Conservation (phyloP, 768 basidiomycete genomes). For the Collybiopsis confluens region DNA sequence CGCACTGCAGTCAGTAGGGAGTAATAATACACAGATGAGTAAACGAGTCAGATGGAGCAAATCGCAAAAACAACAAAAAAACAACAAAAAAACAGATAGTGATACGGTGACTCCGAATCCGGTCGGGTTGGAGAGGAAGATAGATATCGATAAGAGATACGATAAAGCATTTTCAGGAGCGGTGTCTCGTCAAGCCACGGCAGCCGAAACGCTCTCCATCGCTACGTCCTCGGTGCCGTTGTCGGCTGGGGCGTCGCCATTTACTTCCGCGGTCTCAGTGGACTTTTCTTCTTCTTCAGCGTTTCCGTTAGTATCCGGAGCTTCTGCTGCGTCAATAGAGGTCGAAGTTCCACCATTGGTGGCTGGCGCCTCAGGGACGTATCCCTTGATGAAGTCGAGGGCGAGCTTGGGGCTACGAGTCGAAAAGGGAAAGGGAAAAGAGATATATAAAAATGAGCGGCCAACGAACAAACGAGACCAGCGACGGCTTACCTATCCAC, state of each 20-base stretch:
- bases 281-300: neutral
- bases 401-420: constrained; percentile 53
- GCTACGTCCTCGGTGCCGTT: neutral
- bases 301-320: neutral
- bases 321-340: neutral
- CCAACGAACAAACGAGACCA: no score
- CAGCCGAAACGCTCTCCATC: neutral
- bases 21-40: no score
- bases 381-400: constrained; percentile 62
- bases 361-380: neutral
- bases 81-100: neutral
- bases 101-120: no score
- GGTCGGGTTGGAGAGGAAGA: no score
- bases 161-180: no score
- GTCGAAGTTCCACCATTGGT: neutral
- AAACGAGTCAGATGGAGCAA: no score
- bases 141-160: constrained; percentile 5
- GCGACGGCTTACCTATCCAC: constrained; percentile 62
- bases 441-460: no score
- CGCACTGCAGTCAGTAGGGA: no score
- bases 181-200: neutral
- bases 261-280: neutral
- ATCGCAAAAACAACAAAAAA: no score
- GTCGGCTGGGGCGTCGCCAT: neutral
- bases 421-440: neutral